phyloP scores from a whole-genome alignment of 139 green algal genomes.

The Chlorella vulgaris region DNA sequence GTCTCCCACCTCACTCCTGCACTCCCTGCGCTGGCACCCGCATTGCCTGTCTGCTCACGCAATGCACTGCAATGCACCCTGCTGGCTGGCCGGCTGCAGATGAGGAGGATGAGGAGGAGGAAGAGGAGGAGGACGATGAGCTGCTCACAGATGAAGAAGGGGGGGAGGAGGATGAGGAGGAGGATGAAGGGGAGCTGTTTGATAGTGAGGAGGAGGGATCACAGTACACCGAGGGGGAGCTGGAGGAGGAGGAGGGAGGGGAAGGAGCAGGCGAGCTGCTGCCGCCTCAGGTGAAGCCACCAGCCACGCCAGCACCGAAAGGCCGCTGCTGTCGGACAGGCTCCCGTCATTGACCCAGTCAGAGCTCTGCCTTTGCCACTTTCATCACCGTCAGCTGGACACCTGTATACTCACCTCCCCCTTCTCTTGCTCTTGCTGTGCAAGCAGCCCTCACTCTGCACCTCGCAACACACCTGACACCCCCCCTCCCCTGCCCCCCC shows the following conservation, averaged over 20 bases:
- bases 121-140: neutral
- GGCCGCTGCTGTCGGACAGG: too few species aligned
- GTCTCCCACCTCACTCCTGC: too few species aligned
- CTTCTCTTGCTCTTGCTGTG: too few species aligned
- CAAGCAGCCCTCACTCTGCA: too few species aligned
- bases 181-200: neutral
- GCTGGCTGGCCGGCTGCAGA: neutral
- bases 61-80: too few species aligned
- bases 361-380: too few species aligned
- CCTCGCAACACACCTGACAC: neutral
- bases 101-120: conserved; percentile 9
- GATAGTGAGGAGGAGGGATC: neutral
- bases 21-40: too few species aligned
- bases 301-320: too few species aligned
- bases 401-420: too few species aligned
- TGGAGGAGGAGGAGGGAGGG: neutral
- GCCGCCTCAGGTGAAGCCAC: neutral
- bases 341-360: too few species aligned
- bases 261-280: neutral
- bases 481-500: neutral
- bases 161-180: neutral
- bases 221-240: neutral
- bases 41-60: neutral
- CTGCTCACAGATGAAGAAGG: conserved; percentile 6
- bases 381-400: too few species aligned